These are phyloP conservation scores for Gloeostereum incarnatum DNA, from an alignment of 768 basidiomycete species.

Conservation along the genomic window DNA sequence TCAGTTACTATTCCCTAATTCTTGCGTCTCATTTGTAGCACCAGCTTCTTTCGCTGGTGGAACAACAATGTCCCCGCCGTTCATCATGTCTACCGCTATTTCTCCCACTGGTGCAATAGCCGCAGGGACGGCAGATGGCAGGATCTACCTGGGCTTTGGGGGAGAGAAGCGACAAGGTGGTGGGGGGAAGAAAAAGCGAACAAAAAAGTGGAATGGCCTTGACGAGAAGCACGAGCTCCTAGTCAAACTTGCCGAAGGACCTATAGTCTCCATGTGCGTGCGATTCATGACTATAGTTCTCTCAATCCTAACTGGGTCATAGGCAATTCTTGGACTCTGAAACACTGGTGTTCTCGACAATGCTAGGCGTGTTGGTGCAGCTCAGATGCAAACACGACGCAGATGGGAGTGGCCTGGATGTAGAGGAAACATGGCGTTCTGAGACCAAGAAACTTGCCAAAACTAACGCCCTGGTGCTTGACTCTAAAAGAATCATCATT, in stretches of 20 bases:
- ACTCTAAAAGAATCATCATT: slow-evolving; percentile 38
- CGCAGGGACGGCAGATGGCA: slow-evolving; percentile 71
- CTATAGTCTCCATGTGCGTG: slow-evolving; percentile 61
- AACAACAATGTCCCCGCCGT: slow-evolving; percentile 64
- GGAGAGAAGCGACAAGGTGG: slow-evolving; percentile 34
- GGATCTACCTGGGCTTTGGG: slow-evolving; percentile 58
- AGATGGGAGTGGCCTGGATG: slow-evolving; percentile 24
- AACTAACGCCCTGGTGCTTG: slow-evolving; percentile 53
- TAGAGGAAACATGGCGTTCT: slow-evolving; percentile 38
- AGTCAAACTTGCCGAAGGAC: slow-evolving; percentile 57
- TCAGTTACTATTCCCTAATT: slow-evolving; percentile 1
- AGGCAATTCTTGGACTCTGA: slow-evolving; percentile 43
- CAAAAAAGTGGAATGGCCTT: slow-evolving; percentile 69
- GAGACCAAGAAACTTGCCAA: slow-evolving; percentile 39
- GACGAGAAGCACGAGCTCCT: slow-evolving; percentile 32
- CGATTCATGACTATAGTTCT: slow-evolving; percentile 2
- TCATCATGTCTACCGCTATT: slow-evolving; percentile 55
- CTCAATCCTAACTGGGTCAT: too few relatives aligned
- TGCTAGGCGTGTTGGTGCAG: slow-evolving; percentile 48
- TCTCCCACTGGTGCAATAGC: slow-evolving; percentile 52
- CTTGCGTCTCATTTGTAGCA: slow-evolving; percentile 18
- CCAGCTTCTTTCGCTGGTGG: slow-evolving; percentile 30
- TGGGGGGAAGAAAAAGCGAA: slow-evolving; percentile 37
- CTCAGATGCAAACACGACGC: slow-evolving; percentile 31
- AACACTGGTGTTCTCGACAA: slow-evolving; percentile 44